Conservation (phyloP, 2,329 filamentous ascomycete species). For the Malbranchea zuffiana region DNA sequence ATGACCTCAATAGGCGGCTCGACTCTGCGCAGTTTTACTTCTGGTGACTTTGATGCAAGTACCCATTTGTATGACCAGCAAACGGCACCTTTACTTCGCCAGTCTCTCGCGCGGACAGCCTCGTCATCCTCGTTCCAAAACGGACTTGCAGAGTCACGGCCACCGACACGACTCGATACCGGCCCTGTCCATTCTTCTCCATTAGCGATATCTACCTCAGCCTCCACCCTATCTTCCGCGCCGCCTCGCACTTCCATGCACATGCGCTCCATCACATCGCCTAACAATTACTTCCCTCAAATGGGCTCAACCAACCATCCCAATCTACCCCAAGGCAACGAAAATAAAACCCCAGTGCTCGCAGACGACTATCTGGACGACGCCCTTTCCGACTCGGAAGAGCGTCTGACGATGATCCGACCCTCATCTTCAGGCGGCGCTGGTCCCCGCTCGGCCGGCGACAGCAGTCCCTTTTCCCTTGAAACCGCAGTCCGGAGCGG, state of each 20-base stretch:
- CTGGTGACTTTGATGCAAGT: conserved; percentile 55
- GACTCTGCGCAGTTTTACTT: conserved; percentile 39
- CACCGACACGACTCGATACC: conserved; percentile 46
- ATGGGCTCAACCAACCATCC: conserved; percentile 18
- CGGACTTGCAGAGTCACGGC: conserved; percentile 63
- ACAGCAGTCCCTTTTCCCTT: conserved; percentile 34
- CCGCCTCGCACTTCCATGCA: conserved; percentile 58
- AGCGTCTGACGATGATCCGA: conserved; percentile 40
- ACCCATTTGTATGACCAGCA: conserved; percentile 87
- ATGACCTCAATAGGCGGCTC: conserved; percentile 27
- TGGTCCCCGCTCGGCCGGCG: conserved; percentile 26
- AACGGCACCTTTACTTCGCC: conserved; percentile 77
- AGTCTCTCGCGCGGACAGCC: conserved; percentile 62
- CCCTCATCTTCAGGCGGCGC: conserved; percentile 15
- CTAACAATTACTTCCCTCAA: conserved; percentile 43
- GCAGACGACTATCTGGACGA: conserved; percentile 72
- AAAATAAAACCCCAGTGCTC: conserved; percentile 49
- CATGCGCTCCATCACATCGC: conserved; percentile 73
- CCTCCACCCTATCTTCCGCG: conserved; percentile 38
- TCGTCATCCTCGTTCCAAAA: conserved; percentile 72
- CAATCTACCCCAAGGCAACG: conserved; percentile 33
- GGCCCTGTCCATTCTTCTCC: conserved; percentile 49
- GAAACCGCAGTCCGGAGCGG: conserved; percentile 37
- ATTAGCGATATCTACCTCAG: conserved; percentile 24
- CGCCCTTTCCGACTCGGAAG: conserved; percentile 71